Conservation (phyloP, 176 grass and related monocot species). For the Cymbopogon citratus region DNA sequence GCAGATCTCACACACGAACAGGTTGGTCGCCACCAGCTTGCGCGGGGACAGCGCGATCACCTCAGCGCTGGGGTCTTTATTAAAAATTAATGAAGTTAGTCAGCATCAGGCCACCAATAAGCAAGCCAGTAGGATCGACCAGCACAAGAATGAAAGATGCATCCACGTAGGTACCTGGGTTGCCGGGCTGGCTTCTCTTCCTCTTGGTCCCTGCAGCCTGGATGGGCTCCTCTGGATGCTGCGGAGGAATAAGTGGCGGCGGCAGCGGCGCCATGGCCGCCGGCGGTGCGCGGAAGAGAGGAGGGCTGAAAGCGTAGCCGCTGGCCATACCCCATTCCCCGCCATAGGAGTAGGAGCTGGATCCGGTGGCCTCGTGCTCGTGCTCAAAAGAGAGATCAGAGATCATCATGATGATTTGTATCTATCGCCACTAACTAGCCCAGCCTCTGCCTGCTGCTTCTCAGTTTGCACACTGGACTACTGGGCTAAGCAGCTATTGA, state of each 20-base stretch:
- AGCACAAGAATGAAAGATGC: too few relatives aligned
- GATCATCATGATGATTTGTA: slow-evolving; percentile 18
- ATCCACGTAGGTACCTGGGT: slow-evolving; percentile 55
- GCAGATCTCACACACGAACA: slow-evolving; percentile 92
- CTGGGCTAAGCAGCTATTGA: too few relatives aligned
- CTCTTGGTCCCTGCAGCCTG: slow-evolving; percentile 54
- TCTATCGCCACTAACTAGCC: too few relatives aligned
- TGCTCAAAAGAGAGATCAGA: slow-evolving; percentile 48
- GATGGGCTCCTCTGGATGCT: neutral
- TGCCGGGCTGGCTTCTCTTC: slow-evolving; percentile 88
- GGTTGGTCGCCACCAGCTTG: slow-evolving; percentile 85
- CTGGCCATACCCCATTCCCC: slow-evolving; percentile 26
- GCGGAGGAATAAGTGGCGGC: neutral
- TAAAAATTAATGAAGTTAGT: too few relatives aligned
- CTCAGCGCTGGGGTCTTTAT: slow-evolving; percentile 66
- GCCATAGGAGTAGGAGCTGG: slow-evolving; percentile 52
- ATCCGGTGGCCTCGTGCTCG: slow-evolving; percentile 51
- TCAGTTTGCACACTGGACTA: neutral
- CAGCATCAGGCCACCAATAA: too few relatives aligned
- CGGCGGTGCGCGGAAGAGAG: slow-evolving; percentile 17
- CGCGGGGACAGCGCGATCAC: slow-evolving; percentile 89
- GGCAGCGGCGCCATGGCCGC: neutral
- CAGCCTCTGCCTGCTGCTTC: neutral
- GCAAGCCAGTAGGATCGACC: too few relatives aligned
- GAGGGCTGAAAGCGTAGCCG: slow-evolving; percentile 48